Evolutionary conservation across 306 rosid genomes (phyloP), one percentile per base, ranked within the genome.

Genomic region (Inga leiocalycina): DNA sequence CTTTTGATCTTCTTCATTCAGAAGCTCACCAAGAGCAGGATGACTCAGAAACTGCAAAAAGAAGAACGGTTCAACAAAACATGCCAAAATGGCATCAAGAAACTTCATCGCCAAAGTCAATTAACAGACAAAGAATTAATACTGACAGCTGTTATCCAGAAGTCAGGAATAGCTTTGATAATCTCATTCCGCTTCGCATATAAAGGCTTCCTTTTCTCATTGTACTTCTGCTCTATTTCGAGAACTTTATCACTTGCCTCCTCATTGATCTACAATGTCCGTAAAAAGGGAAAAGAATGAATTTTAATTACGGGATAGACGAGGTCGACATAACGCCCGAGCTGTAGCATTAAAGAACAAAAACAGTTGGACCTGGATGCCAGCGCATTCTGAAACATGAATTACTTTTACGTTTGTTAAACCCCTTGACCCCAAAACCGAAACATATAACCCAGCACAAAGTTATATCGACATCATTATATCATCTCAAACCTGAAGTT

Each of bases 71-170:
- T 32, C 20, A 69, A 19, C 75, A 14, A 69, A 34, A 3, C 13
- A 64, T n/a, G 2, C 7, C 67, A 15, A 72, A 66, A 68, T 12
- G 52, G 32, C 5, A 51, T 27, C 19, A 64, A 41, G 3, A 74
- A 56, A 13, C 45, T 44, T 17, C 20, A 52, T 65, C 27, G 24
- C 12, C 51, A 34, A 4, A 59, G 66, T n/a, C 34, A 61, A 49
- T 52, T 41, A 48, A 75, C 54, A n/a, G 49, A 35, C 3, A 67
- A 20, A 4, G 15, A 32, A 41, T 13, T 4, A 49, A 46, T 67
- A 41, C 98, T 87, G 64, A 95, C 99, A 81, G 99, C 99, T 57
- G 92, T 93, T 30, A 85, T 75, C 99, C 99, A 95, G 87, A 95
- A 95, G 79, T 93, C 96, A 14, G 99, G 99, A 87, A 95, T 91